Evolutionary conservation across 2,329 filamentous ascomycete genomes (phyloP), one percentile per base, ranked within the genome.

Genomic region (Ramichloridium luteum): DNA sequence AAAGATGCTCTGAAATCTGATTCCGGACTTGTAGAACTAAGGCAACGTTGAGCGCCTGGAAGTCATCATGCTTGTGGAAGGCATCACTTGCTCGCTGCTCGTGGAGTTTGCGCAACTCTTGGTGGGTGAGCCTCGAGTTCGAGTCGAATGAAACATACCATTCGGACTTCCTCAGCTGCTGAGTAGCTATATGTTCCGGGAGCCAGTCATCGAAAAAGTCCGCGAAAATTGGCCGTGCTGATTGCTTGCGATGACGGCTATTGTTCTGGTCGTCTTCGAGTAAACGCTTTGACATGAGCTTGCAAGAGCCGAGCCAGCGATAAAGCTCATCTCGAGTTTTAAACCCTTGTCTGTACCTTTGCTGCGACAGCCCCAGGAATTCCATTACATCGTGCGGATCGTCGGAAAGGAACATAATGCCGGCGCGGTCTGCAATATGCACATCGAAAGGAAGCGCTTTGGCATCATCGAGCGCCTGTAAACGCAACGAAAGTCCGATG

Each of bases 141-240:
- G 22, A 3, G 14, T 17, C 16, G 20, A 16, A 8, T 15, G 32
- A 31, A 9, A 37, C 17, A 6, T 33, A 17, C 2, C 16, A 13
- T 3, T 31, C 30, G 6, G 25, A 22, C 10, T 23, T 31, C 10
- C n/a, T 13, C 18, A 13, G 39, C 30, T 1, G 46, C 4, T 32
- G 33, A 17, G 18, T 29, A 34, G 54, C 54, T 1, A 62, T 57
- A 36, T 69, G 68, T 2, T 46, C 47, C 0, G 74, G 72, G n/a
- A 79, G 53, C 39, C 72, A 84, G 4, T 75, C 69, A 1, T 76
- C 62, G 4, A 77, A 51, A 67, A 78, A 86, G 4, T 52, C 50
- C 2, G 59, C 58, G 48, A 74, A 84, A 16, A 74, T 61, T 0
- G 66, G 64, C 0, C 80, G 66, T 25, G 62, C 59, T 0, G 42